Evolutionary conservation across 1,284 basidiomycete genomes (phyloP), one percentile per base, ranked within the genome.

Genomic region (Phellopilus nigrolimitatus): DNA sequence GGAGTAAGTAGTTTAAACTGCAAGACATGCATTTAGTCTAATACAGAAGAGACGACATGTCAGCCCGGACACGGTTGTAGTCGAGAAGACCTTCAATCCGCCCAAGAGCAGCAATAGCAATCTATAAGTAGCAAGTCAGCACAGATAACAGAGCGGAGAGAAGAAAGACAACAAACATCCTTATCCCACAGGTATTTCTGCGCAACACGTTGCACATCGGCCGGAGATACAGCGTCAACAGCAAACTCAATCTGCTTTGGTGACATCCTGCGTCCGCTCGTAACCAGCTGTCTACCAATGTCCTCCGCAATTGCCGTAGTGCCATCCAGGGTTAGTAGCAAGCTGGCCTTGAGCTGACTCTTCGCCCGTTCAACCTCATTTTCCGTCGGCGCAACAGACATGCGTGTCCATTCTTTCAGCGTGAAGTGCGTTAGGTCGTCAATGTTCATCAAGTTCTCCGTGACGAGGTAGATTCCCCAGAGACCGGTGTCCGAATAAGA

Each of bases 401-500:
- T 95, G 59, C 97, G 80, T 42, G 93, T 88, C 95, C 95, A 99
- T 76, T 99, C 95, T 70, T 82, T 86, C 58, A 98, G 76, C 25
- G 94, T 97, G 70, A 97, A 95, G 76, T 99, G 95, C 53, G 83
- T 70, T 57, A 97, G 72, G 69, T 99, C 97, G 66, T 99, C 95
- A 53, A 98, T 75, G 74, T 95, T 94, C 71, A 79, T 77, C 52
- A 91, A 67, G 76, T 97, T 97, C 79, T 99, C 97, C 24, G 91
- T 86, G 54, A 94, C 90, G 53, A 97, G 73, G 80, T 99, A 99
- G 73, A 97, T 93, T 64, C 97, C 97, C 97, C 97, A 99, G 41
- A 99, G 85, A 64, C 95, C 97, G 15, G 95, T 99, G 72, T 99
- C 97, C 13, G 94, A 95, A 78, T 99, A 99, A n/a, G 91, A 95